Evolutionary conservation across 768 basidiomycete genomes (phyloP).

Genomic region (Rhizopogon sp.): DNA sequence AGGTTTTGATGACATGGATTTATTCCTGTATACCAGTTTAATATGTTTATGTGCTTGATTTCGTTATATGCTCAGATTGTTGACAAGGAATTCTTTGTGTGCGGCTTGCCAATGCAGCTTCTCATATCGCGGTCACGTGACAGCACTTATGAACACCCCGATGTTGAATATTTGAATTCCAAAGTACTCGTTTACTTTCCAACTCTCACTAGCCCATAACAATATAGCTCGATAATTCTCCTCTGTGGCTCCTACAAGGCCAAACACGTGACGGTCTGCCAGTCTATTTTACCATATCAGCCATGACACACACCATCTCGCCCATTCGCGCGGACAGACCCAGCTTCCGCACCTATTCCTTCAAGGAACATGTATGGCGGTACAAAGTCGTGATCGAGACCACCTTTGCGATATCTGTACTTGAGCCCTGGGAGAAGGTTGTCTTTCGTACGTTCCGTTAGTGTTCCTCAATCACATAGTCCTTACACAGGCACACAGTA

Average conservation of each 20-base stretch:
- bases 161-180: background rate
- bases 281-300: background rate
- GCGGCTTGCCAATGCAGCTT: background rate
- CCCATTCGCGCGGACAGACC: background rate
- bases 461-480: background rate
- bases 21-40: constrained; percentile 8
- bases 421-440: constrained; percentile 69
- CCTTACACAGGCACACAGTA: constrained; percentile 23
- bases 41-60: constrained; percentile 3
- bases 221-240: background rate
- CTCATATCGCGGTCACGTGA: background rate
- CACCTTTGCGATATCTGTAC: constrained; percentile 53
- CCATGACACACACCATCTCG: background rate
- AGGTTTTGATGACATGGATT: background rate
- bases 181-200: background rate
- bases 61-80: constrained; percentile 11
- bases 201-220: background rate
- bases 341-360: constrained; percentile 4
- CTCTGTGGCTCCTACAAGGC: background rate
- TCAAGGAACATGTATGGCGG: constrained; percentile 41
- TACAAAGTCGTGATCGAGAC: constrained; percentile 52
- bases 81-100: background rate
- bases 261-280: background rate
- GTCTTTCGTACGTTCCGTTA: constrained; percentile 43
- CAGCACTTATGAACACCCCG: too few species aligned